Evolutionary conservation across 306 rosid species (phyloP), one percentile per base, ranked within the genome.

Genomic region (Vigna angularis): DNA sequence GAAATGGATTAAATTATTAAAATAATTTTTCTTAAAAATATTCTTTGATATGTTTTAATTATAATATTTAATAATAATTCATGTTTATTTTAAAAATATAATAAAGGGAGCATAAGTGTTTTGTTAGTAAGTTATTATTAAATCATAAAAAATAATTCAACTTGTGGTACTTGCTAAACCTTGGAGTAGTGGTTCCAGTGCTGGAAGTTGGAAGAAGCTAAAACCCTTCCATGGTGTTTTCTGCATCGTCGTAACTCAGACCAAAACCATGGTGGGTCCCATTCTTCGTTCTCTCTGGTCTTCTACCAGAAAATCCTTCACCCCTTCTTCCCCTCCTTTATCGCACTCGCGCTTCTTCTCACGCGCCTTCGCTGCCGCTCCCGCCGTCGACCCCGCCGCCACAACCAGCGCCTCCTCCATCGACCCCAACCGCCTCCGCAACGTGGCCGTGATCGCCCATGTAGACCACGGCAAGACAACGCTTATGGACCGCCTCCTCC

Each of bases 401-500:
- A 7, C 53, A 0, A 9, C 77, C 0, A 65, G 85, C 1, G 59
- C 22, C 65, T 77, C 81, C 64, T 62, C 77, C 10, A 84, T 90
- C 13, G 91, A 84, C 70, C 97, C 98, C 10, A 67, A 64, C 84
- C 91, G 89, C 18, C 96, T 95, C 77, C 97, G 99, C 6, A 95
- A 95, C 88, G 98, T 95, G 52, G 99, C 98, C 0, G 98, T 95
- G 16, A 95, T 95, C 15, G 98, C 98, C 1, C 99, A 95, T 79
- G 99, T 95, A 28, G 99, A 95, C 87, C 99, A 95, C 64, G 98
- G 98, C 42, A 95, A 95, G 90, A 95, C 99, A 58, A 95, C 99
- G 7, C 99, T 95, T 78, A 95, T 92, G 99, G 98, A 95, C 80
- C 97, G 99, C 20, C 91, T 95, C 40, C 98, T 95, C 75, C 92